A percentile compares a stretch with the other conserved stretches of the same genome.
These are phyloP conservation scores for Xylariaceae sp. DNA, from an alignment of 2,329 filamentous ascomycete genomes.

Conservation along the genomic window DNA sequence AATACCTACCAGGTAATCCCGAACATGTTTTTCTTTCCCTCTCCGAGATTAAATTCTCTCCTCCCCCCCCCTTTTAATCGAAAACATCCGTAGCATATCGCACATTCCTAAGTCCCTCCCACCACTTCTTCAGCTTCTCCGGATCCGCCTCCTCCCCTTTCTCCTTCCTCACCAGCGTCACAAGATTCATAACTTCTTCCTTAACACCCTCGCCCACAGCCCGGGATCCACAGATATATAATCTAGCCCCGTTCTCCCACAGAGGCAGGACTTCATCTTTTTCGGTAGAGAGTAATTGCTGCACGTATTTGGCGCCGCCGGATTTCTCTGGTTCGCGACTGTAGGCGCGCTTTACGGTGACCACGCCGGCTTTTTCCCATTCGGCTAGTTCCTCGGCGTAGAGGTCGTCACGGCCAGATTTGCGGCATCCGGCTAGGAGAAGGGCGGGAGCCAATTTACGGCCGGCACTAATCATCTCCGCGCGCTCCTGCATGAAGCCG, in stretches of 20 bases:
- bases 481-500: constrained; percentile 44
- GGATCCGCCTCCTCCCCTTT: constrained; percentile 31
- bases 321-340: constrained; percentile 41
- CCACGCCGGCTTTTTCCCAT: constrained; percentile 57
- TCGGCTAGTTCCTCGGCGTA: constrained; percentile 53
- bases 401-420: constrained; percentile 50
- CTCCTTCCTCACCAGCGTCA: constrained; percentile 27
- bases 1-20: too few species aligned
- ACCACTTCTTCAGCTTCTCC: constrained; percentile 42
- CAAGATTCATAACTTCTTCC: constrained; percentile 34
- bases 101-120: constrained; percentile 47
- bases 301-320: constrained; percentile 44
- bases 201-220: constrained; percentile 45
- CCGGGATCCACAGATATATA: constrained; percentile 61
- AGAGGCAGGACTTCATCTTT: constrained; percentile 34
- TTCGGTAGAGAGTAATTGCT: constrained; percentile 39
- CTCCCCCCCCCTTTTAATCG: constrained; percentile 34
- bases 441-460: constrained; percentile 53
- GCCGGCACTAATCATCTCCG: constrained; percentile 44
- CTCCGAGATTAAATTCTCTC: not conserved
- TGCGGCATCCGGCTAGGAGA: constrained; percentile 61
- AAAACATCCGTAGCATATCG: constrained; percentile 58
- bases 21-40: too few species aligned
- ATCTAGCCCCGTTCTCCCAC: constrained; percentile 43
- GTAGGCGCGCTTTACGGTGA: constrained; percentile 57